Conservation (phyloP, 1,139 yeast species). For the Lodderomyces jiufengensis region DNA sequence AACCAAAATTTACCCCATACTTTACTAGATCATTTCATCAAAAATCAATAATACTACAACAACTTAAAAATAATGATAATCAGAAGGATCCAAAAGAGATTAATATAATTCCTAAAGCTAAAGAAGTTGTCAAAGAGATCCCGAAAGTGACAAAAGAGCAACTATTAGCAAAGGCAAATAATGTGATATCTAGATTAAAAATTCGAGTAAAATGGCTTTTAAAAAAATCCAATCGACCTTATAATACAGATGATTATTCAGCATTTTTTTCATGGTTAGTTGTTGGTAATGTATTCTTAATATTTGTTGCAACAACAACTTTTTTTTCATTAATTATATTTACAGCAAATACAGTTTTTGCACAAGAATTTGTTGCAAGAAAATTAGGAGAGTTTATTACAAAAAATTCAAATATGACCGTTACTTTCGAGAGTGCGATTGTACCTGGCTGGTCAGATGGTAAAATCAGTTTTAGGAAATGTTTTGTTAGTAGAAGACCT, state of each 20-base stretch:
- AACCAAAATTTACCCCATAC: too few species aligned
- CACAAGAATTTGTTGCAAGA: slow-evolving; percentile 84
- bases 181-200: slow-evolving; percentile 46
- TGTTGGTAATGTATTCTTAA: slow-evolving; percentile 76
- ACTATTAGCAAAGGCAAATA: slow-evolving; percentile 49
- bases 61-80: not conserved
- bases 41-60: not conserved
- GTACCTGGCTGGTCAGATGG: slow-evolving; percentile 96
- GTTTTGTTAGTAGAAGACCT: slow-evolving; percentile 85
- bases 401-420: slow-evolving; percentile 78
- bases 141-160: slow-evolving; percentile 40
- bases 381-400: slow-evolving; percentile 81
- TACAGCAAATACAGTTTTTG: slow-evolving; percentile 79
- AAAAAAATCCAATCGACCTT: slow-evolving; percentile 55
- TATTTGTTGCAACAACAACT: slow-evolving; percentile 85
- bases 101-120: not conserved
- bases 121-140: not conserved
- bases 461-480: slow-evolving; percentile 75
- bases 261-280: slow-evolving; percentile 91
- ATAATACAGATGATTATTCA: slow-evolving; percentile 82
- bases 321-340: slow-evolving; percentile 76
- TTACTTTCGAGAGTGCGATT: slow-evolving; percentile 88
- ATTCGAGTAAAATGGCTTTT: slow-evolving; percentile 70
- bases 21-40: slow-evolving; percentile 1
- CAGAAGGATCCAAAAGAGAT: not conserved